Evolutionary conservation across 345 rosid genomes (phyloP).

Genomic region (Noccaea bulbosa): DNA sequence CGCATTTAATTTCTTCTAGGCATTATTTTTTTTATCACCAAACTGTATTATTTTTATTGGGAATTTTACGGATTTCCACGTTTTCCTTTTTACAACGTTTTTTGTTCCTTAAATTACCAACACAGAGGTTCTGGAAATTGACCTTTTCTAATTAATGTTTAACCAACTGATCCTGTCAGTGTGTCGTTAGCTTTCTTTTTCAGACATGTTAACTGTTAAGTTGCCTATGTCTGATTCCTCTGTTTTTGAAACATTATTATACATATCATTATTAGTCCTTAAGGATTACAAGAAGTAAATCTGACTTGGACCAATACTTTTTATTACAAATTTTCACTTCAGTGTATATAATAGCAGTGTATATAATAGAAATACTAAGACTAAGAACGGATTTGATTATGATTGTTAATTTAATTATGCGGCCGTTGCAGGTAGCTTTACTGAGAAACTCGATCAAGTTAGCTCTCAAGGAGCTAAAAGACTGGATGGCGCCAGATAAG

Average conservation of each 20-base stretch:
- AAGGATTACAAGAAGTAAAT: neutral
- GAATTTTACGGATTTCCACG: neutral
- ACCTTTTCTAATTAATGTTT: slow-evolving; percentile 5
- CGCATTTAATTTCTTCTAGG: neutral
- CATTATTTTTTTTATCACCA: slow-evolving; percentile 5
- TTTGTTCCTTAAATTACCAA: neutral
- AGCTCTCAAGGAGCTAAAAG: slow-evolving; percentile 70
- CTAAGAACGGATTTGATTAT: neutral
- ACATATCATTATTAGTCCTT: neutral
- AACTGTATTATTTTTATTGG: neutral
- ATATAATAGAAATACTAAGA: neutral
- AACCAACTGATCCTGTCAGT: slow-evolving; percentile 5
- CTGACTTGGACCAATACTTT: neutral
- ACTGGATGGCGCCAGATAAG: slow-evolving; percentile 87
- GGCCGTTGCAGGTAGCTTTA: slow-evolving; percentile 59
- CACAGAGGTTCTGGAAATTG: neutral
- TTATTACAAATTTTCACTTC: neutral
- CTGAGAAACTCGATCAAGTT: slow-evolving; percentile 60
- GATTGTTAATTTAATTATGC: slow-evolving; percentile 2
- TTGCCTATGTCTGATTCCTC: neutral
- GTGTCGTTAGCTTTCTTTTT: neutral
- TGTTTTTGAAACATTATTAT: neutral
- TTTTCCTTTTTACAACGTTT: neutral
- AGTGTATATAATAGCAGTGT: neutral
- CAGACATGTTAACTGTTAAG: neutral